Conservation (phyloP, 176 grass and related monocot genomes). For the Phoenix roebelenii region DNA sequence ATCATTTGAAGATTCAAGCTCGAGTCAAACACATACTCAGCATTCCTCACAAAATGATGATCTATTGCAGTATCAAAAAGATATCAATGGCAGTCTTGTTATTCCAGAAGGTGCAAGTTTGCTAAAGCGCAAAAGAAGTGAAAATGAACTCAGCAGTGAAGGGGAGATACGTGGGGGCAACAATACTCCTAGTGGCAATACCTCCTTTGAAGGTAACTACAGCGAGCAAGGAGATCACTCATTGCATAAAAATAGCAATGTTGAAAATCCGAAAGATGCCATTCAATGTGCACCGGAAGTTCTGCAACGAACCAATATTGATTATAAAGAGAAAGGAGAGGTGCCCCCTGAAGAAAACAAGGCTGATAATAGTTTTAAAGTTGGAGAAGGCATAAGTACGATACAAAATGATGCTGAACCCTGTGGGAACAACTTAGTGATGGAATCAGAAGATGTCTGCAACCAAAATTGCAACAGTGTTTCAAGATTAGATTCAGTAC, state of each 20-base stretch:
- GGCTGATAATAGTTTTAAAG: neutral
- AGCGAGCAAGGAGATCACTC: constrained; percentile 20
- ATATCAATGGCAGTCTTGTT: constrained; percentile 3
- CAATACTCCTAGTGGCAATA: constrained; percentile 1
- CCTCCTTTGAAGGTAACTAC: constrained; percentile 15
- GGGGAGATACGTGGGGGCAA: constrained; percentile 2
- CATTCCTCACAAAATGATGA: neutral
- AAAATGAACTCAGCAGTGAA: constrained; percentile 23
- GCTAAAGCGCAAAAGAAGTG: constrained; percentile 73
- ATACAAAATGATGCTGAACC: neutral
- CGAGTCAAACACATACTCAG: constrained; percentile 13
- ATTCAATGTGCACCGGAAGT: constrained; percentile 11
- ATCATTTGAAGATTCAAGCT: constrained; percentile 25
- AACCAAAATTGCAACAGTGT: neutral
- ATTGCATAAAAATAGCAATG: neutral
- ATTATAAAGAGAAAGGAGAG: no score
- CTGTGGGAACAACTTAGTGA: constrained; percentile 7
- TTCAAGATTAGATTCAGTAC: constrained; percentile 3
- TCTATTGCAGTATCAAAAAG: neutral
- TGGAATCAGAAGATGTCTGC: neutral
- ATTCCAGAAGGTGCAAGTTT: constrained; percentile 22
- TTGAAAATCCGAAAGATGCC: constrained; percentile 4
- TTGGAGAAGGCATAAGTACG: neutral
- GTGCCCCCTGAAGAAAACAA: no score
- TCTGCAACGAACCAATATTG: neutral